Evolutionary conservation across 1,139 yeast genomes (phyloP).

Genomic region (Sugiyamaella grinbergsii): DNA sequence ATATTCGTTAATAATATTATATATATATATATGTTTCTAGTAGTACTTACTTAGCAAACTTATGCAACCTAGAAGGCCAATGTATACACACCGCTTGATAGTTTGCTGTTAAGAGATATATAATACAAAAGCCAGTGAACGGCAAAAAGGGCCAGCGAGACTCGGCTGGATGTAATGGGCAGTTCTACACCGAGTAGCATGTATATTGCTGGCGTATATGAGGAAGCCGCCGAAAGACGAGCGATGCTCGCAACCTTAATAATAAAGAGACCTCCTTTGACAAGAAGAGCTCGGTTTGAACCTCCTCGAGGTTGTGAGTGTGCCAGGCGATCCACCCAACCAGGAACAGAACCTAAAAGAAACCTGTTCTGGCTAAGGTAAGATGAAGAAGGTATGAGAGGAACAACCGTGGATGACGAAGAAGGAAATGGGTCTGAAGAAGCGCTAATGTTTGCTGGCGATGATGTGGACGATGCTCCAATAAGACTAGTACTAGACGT

Average conservation of each 20-base stretch:
- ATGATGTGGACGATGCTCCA: constrained; percentile 1
- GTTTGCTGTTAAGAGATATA: too few species aligned
- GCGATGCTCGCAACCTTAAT: constrained; percentile 11
- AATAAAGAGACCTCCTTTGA: constrained; percentile 8
- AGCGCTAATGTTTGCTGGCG: background rate
- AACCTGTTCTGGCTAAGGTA: background rate
- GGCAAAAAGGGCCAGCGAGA: constrained; percentile 12
- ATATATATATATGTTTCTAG: too few species aligned
- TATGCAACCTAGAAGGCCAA: too few species aligned
- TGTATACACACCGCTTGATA: too few species aligned
- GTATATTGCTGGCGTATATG: constrained; percentile 8
- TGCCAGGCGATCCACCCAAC: constrained; percentile 1
- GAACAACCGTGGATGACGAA: background rate
- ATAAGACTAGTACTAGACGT: background rate
- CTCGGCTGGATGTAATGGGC: constrained; percentile 8
- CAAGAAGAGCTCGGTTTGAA: background rate
- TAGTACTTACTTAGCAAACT: too few species aligned
- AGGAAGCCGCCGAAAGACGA: background rate
- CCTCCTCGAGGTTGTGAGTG: background rate
- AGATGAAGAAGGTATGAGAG: constrained; percentile 14
- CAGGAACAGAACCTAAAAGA: background rate
- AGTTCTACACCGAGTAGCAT: constrained; percentile 19
- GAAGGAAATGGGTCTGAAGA: background rate
- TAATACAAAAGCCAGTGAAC: constrained; percentile 11
- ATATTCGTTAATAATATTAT: too few species aligned